phyloP scores from a whole-genome alignment of 2,329 filamentous ascomycete genomes.

The Capronia americana region DNA sequence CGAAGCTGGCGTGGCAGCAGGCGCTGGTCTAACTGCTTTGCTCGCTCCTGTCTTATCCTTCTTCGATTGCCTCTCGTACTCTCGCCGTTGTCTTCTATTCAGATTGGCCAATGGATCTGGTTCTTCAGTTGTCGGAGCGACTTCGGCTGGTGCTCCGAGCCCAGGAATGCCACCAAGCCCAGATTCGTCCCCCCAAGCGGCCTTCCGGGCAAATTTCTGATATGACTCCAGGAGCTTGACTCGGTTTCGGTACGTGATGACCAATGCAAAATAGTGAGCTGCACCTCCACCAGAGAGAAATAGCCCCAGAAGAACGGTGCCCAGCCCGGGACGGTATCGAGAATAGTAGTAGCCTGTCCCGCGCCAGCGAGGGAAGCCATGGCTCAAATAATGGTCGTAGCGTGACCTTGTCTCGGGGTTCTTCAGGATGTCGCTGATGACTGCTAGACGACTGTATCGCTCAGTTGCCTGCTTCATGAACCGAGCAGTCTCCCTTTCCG shows the following conservation, averaged over 20 bases:
- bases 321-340: constrained; percentile 83
- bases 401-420: constrained; percentile 75
- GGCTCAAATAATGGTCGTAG: constrained; percentile 91
- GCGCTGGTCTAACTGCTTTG: constrained; percentile 51
- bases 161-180: constrained; percentile 71
- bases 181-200: constrained; percentile 86
- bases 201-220: constrained; percentile 84
- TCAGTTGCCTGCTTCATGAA: constrained; percentile 82
- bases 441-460: constrained; percentile 80
- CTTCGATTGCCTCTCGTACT: constrained; percentile 84
- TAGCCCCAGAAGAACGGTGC: constrained; percentile 79
- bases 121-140: constrained; percentile 51
- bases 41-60: constrained; percentile 63
- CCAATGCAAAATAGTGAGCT: constrained; percentile 83
- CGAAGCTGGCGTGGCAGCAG: constrained; percentile 52
- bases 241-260: constrained; percentile 88
- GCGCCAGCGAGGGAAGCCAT: constrained; percentile 96
- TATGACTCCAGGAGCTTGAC: constrained; percentile 90
- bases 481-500: constrained; percentile 74
- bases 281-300: constrained; percentile 83
- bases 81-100: constrained; percentile 85
- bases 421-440: constrained; percentile 85
- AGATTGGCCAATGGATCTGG: constrained; percentile 62
- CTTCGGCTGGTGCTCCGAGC: constrained; percentile 54
- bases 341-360: constrained; percentile 98